Conservation (phyloP, 2,329 filamentous ascomycete species). For the Apiospora phragmitis region DNA sequence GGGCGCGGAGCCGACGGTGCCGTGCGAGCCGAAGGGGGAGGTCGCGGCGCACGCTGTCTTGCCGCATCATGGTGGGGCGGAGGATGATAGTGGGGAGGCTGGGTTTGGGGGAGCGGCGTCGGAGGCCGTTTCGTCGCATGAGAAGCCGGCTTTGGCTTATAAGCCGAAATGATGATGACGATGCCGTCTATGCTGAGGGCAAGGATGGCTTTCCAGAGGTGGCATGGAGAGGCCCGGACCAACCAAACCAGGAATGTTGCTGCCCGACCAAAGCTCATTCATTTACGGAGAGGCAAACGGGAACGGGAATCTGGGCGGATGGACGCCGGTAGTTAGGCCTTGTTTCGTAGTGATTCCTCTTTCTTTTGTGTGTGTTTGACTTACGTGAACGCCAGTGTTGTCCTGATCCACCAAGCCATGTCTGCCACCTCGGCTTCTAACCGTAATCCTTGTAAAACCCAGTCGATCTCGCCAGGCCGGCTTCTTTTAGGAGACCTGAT, state of each 20-base stretch:
- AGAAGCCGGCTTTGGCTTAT: background rate
- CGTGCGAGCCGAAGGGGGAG: slow-evolving; percentile 11
- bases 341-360: background rate
- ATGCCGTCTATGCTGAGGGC: background rate
- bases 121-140: background rate
- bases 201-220: background rate
- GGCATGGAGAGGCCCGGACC: background rate
- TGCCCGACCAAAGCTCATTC: too few relatives aligned
- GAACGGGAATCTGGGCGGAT: background rate
- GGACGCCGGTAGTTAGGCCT: background rate
- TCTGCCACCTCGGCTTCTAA: background rate
- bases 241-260: too few relatives aligned
- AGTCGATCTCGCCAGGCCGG: background rate
- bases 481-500: too few relatives aligned
- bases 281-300: background rate
- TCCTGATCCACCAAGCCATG: background rate
- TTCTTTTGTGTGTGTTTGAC: background rate
- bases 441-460: too few relatives aligned
- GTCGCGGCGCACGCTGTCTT: background rate
- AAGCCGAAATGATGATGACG: background rate
- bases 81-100: background rate
- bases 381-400: background rate
- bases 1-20: slow-evolving; percentile 29
- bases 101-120: background rate
- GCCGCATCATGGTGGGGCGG: background rate